Evolutionary conservation across 129 eudicot genomes (phyloP).

Genomic region (Saussurea involucrata): DNA sequence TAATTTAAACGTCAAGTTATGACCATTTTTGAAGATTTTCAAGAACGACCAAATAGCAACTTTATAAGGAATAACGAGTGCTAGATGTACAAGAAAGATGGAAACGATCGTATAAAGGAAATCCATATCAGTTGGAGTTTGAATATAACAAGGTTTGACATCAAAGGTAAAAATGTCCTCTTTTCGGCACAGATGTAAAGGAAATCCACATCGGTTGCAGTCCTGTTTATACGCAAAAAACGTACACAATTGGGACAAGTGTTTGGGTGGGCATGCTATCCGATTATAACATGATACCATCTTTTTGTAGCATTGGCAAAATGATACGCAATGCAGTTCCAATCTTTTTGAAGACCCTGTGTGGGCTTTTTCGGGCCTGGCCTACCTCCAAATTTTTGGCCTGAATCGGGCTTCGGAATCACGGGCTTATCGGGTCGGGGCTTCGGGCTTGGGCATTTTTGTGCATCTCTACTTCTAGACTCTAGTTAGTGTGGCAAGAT

Average conservation of each 20-base stretch:
- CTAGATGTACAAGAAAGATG: not conserved
- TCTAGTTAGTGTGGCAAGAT: not conserved
- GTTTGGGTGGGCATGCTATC: too few relatives aligned
- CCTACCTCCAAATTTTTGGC: not conserved
- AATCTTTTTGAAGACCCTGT: not conserved
- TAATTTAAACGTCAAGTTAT: not conserved
- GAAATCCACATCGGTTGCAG: too few relatives aligned
- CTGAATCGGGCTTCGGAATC: not conserved
- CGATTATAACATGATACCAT: too few relatives aligned
- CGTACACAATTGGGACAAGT: too few relatives aligned
- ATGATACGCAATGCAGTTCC: not conserved
- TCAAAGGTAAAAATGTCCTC: constrained; percentile 12
- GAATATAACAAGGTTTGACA: constrained; percentile 2
- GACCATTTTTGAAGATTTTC: not conserved
- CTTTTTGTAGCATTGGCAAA: not conserved
- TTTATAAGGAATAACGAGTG: not conserved
- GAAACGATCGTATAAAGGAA: not conserved
- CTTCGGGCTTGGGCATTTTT: not conserved
- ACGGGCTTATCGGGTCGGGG: not conserved
- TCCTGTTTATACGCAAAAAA: too few relatives aligned
- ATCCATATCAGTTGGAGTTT: not conserved
- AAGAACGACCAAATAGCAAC: not conserved
- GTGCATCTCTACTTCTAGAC: not conserved
- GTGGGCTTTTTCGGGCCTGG: not conserved
- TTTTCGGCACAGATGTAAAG: too few relatives aligned